Conservation (phyloP, 257 asterid genomes). For the Lycium barbarum region DNA sequence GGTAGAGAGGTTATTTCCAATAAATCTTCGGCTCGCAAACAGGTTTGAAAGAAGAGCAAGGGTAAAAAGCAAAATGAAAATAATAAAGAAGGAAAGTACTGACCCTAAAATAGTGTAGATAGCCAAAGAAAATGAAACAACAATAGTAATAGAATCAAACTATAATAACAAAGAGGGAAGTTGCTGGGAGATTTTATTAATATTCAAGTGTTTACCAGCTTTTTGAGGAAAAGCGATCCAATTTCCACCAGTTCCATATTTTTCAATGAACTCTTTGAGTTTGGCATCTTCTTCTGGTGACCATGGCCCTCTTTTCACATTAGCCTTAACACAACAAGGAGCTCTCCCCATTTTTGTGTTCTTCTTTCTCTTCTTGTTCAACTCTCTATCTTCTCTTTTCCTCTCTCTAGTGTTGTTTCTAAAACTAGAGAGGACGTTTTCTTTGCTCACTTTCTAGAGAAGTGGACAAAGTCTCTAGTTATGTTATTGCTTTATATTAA, state of each 20-base stretch:
- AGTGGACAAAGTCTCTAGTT: neutral
- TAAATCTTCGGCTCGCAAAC: no score
- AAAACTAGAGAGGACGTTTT: neutral
- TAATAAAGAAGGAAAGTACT: no score
- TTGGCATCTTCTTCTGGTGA: slow-evolving; percentile 33
- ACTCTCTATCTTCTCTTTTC: neutral
- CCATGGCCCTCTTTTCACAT: slow-evolving; percentile 31
- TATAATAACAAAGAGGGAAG: neutral
- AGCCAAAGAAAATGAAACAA: no score
- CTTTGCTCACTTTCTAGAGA: neutral
- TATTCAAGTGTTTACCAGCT: slow-evolving; percentile 1
- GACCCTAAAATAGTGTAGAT: no score
- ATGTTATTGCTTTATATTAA: neutral
- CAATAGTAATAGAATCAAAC: no score
- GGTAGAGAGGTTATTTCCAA: no score
- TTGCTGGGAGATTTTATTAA: neutral
- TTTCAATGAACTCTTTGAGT: slow-evolving; percentile 15
- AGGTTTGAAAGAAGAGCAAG: no score
- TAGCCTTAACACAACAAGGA: slow-evolving; percentile 30
- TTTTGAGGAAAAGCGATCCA: slow-evolving; percentile 29
- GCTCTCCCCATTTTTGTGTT: slow-evolving; percentile 27
- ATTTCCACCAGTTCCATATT: slow-evolving; percentile 28
- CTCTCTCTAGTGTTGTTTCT: neutral
- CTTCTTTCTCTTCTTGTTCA: neutral
- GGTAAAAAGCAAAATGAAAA: no score